A percentile compares a stretch with the other conserved stretches of the same genome.
Conservation (phyloP, 2,329 filamentous ascomycete species). For the Fusarium robinianum region DNA sequence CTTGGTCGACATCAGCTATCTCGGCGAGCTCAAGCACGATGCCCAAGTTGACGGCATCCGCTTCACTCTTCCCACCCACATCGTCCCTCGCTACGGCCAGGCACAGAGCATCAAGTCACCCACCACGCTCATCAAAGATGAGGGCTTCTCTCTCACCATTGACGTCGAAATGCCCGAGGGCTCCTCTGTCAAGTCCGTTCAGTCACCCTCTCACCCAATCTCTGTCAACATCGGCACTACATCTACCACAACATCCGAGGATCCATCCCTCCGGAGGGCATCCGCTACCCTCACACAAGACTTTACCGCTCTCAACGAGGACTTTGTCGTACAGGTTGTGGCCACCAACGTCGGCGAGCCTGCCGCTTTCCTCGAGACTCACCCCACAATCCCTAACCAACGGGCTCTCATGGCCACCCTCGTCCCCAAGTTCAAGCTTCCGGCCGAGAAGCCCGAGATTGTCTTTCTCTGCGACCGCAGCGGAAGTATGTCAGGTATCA, state of each 20-base stretch:
- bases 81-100: constrained; percentile 68
- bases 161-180: constrained; percentile 54
- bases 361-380: constrained; percentile 67
- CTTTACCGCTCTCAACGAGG: constrained; percentile 59
- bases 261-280: constrained; percentile 61
- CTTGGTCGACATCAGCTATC: constrained; percentile 65
- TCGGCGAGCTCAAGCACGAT: constrained; percentile 74
- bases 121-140: constrained; percentile 6
- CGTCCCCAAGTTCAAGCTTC: constrained; percentile 70
- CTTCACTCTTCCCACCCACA: constrained; percentile 69
- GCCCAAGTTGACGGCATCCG: constrained; percentile 68
- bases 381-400: constrained; percentile 63
- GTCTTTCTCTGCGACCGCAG: constrained; percentile 75
- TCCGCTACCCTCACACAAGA: constrained; percentile 63
- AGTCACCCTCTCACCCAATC: constrained; percentile 71
- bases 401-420: constrained; percentile 72
- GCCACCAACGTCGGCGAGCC: constrained; percentile 65
- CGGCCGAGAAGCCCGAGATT: constrained; percentile 60
- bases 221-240: constrained; percentile 66
- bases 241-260: constrained; percentile 44
- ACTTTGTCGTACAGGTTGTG: constrained; percentile 69
- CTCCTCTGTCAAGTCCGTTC: constrained; percentile 62
- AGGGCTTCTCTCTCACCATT: constrained; percentile 39
- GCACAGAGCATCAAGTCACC: constrained; percentile 4
- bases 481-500: constrained; percentile 65